These are phyloP conservation scores for Porphyra umbilicalis DNA, from an alignment of 31 red algal species.

Conservation along the genomic window DNA sequence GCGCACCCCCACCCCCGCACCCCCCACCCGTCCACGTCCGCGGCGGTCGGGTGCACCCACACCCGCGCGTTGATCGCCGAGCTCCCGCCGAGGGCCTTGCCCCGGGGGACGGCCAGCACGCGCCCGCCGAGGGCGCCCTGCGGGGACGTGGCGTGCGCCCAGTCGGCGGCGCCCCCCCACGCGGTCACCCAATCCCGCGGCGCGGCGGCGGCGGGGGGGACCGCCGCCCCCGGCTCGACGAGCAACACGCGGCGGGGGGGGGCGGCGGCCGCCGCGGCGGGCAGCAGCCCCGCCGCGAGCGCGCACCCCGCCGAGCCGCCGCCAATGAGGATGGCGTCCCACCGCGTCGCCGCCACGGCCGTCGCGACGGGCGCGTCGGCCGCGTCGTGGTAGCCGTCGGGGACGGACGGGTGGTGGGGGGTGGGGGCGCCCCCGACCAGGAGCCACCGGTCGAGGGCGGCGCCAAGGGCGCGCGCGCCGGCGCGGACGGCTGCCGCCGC, in stretches of 20 bases:
- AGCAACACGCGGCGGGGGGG: neutral
- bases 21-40: conserved; percentile 10
- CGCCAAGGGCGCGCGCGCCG: neutral
- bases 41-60: conserved; percentile 2
- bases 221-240: neutral
- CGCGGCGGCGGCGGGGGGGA: neutral
- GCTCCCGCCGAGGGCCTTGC: conserved; percentile 6
- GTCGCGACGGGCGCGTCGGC: neutral
- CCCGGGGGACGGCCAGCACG: neutral
- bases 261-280: neutral
- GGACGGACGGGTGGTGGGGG: neutral
- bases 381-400: neutral
- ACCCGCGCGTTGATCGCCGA: conserved; percentile 3
- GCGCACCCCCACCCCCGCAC: neutral
- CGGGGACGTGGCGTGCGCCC: neutral
- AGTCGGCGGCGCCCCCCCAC: conserved; percentile 2
- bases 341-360: neutral
- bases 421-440: neutral
- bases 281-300: conserved; percentile 3
- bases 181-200: neutral
- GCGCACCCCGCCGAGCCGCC: conserved; percentile 18
- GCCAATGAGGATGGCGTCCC: conserved; percentile 15
- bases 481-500: neutral
- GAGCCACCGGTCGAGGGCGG: neutral
- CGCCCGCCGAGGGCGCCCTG: neutral